Conservation (phyloP, 2,329 filamentous ascomycete genomes). For the Cercospora sp. region DNA sequence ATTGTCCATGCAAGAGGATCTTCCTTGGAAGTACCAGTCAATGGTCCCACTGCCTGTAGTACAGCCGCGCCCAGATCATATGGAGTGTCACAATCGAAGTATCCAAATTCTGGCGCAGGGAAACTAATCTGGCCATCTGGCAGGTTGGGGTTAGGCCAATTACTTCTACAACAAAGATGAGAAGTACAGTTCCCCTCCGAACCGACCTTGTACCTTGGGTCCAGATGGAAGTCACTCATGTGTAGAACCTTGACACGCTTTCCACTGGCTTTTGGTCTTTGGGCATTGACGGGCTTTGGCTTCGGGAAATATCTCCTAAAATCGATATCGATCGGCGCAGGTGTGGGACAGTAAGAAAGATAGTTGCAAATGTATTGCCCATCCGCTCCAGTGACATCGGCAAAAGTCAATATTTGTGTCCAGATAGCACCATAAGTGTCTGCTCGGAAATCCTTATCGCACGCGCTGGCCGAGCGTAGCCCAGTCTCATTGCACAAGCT, state of each 20-base stretch:
- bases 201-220: conserved; percentile 55
- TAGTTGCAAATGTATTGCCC: conserved; percentile 59
- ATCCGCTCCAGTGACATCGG: conserved; percentile 56
- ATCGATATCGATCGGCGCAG: conserved; percentile 48
- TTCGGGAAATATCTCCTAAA: conserved; percentile 54
- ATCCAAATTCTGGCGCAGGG: conserved; percentile 56
- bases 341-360: conserved; percentile 53
- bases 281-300: conserved; percentile 52
- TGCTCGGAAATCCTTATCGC: conserved; percentile 50
- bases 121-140: conserved; percentile 41
- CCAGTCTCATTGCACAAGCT: conserved; percentile 52
- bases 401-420: conserved; percentile 58
- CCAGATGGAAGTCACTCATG: conserved; percentile 57
- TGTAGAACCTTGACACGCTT: conserved; percentile 58
- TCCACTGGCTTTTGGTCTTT: conserved; percentile 51
- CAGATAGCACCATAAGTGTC: conserved; percentile 56
- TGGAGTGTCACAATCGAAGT: conserved; percentile 59
- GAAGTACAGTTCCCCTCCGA: conserved; percentile 57
- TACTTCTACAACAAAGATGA: conserved; percentile 54
- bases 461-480: conserved; percentile 51
- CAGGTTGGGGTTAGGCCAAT: conserved; percentile 42
- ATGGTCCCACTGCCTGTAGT: conserved; percentile 55
- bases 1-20: conserved; percentile 55
- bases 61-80: conserved; percentile 59
- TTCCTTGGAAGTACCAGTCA: conserved; percentile 55